Base-by-base conservation (phyloP, 495 filamentous ascomycete genomes). In the Neurospora tetrasperma region DNA sequence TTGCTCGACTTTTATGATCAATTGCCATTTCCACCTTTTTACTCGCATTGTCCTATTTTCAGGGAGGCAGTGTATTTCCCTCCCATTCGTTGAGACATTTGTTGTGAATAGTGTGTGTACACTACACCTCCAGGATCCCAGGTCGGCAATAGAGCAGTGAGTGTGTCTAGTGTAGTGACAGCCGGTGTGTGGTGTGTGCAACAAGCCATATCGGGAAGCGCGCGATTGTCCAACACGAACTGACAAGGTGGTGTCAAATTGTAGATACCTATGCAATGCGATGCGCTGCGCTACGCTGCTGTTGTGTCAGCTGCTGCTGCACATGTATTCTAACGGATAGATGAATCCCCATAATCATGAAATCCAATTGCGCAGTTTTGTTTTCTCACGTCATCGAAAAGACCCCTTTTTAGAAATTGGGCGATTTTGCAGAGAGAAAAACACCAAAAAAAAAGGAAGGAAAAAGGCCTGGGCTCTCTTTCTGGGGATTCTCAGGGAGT, bases 211-310 rank as follows among this genome's bases (percentile, higher is more conserved):
- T 62, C 70, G 48, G 42, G 54, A 66, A 66, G 54, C 54, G 54
- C 54, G 54, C 54, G 27, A 66, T 66, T 66, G 54, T 66, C 54
- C 54, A 66, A 66, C 54, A 66, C 54, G 54, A 66, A 66, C 54
- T 66, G 54, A 66, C 54, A 66, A 66, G 54, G 54, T 66, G 54
- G 48, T 23, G 46, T 20, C 35, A 38, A 35, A 62, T 31, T 31
- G 27, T 31, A 31, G 27, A 31, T 31, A 31, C 23, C 23, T 31
- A 31, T 31, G 27, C 27, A 31, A 31, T 62, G 54, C 54, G 35
- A 62, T 62, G 54, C 54, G 54, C 23, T 62, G 54, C 27, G 54
- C 23, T 62, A 27, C 54, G 27, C 23, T 62, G 14, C 27, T 7
- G 54, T 66, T 66, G 7, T 59, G 48, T 59, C 48, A 59, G 23